Evolutionary conservation across 164 flowering plant genomes (phyloP).

Genomic region (Liquidambar formosana): DNA sequence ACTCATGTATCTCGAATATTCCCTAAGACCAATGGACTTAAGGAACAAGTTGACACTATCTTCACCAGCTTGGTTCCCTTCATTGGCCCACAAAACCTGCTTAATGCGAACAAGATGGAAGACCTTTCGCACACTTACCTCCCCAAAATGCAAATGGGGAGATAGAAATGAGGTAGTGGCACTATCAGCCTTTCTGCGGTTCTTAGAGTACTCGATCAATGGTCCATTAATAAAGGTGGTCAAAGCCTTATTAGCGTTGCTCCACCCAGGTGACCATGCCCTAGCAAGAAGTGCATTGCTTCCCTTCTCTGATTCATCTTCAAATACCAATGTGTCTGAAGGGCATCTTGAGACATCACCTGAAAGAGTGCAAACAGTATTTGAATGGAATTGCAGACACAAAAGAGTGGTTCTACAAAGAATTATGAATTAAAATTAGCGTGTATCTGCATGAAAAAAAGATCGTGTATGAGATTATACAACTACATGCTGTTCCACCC

Average conservation of each 20-base stretch:
- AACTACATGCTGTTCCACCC: no score
- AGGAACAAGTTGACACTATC: constrained; percentile 96
- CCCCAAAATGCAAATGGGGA: constrained; percentile 97
- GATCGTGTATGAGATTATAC: no score
- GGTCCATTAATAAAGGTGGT: constrained; percentile 88
- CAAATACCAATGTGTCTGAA: constrained; percentile 68
- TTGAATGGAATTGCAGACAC: constrained; percentile 2
- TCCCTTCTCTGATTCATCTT: constrained; percentile 89
- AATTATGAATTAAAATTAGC: no score
- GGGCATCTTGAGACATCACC: constrained; percentile 79
- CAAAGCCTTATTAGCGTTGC: constrained; percentile 86
- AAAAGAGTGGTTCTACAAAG: no score
- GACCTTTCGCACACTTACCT: constrained; percentile 88
- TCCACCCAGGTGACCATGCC: constrained; percentile 99
- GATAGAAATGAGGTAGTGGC: constrained; percentile 95
- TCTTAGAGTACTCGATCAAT: constrained; percentile 76
- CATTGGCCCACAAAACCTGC: constrained; percentile 93
- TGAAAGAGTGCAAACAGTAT: constrained; percentile 27
- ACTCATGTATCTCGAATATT: constrained; percentile 90
- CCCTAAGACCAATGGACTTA: constrained; percentile 92
- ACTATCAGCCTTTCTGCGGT: constrained; percentile 88
- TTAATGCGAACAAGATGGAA: constrained; percentile 90
- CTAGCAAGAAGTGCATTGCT: constrained; percentile 97
- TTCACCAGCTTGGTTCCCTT: constrained; percentile 87
- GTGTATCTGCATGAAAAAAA: no score